A percentile compares a stretch with the other conserved stretches of the same genome.
phyloP scores from a whole-genome alignment of 108 stramenopile species.

The Skeletonema marinoi region DNA sequence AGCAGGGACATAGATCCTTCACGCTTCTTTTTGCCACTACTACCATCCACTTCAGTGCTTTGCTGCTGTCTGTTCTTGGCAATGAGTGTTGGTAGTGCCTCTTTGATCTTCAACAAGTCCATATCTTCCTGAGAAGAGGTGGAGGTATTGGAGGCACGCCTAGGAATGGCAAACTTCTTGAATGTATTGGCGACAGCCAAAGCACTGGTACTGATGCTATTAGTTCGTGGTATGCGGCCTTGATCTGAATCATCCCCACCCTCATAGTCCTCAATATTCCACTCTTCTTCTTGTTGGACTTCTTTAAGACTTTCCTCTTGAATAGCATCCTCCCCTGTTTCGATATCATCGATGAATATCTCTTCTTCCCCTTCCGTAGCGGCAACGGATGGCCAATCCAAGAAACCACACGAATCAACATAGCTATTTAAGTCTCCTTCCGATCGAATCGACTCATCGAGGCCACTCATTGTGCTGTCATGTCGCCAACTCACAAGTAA shows the following conservation, averaged over 20 bases:
- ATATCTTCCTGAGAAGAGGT: neutral
- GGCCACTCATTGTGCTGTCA: neutral
- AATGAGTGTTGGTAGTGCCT: neutral
- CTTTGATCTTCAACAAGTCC: neutral
- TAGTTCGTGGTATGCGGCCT: neutral
- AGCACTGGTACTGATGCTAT: too few species aligned
- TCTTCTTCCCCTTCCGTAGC: neutral
- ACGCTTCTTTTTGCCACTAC: neutral
- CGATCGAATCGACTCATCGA: neutral
- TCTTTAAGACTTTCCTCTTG: neutral
- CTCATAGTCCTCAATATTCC: constrained; percentile 1
- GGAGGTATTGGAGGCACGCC: neutral
- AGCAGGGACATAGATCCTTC: neutral
- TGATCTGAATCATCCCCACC: neutral
- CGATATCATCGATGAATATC: neutral
- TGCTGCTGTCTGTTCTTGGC: neutral
- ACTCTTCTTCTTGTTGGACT: neutral
- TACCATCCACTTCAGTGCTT: neutral
- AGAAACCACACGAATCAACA: neutral
- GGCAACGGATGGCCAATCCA: neutral
- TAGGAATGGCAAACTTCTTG: neutral
- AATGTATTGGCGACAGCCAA: neutral
- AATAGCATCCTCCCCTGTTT: neutral
- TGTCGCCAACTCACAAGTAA: neutral
- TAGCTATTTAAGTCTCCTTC: neutral